phyloP scores from a whole-genome alignment of 345 rosid species.

The Aurinia saxatilis region DNA sequence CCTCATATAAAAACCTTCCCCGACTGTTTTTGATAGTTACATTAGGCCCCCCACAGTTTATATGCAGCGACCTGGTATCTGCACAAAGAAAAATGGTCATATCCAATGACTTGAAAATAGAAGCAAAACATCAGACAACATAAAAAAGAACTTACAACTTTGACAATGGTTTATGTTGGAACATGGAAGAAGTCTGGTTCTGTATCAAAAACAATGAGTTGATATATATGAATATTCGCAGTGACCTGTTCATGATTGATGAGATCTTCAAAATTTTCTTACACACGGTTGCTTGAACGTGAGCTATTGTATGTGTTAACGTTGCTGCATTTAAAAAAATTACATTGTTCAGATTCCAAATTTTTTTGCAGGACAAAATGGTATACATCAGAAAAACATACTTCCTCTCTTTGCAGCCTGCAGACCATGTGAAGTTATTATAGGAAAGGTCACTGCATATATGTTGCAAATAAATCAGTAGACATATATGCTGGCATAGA shows the following conservation, averaged over 20 bases:
- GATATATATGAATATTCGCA: neutral
- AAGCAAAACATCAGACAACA: neutral
- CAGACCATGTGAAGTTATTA: too few species aligned
- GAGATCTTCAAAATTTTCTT: conserved; percentile 6
- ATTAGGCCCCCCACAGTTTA: conserved; percentile 29
- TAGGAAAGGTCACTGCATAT: conserved; percentile 31
- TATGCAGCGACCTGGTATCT: conserved; percentile 25
- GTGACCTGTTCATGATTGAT: neutral
- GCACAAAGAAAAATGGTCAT: neutral
- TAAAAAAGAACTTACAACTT: conserved; percentile 7
- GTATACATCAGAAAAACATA: conserved; percentile 10
- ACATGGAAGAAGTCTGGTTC: conserved; percentile 27
- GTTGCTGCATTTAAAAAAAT: too few species aligned
- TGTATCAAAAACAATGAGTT: conserved; percentile 8
- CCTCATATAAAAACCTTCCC: conserved; percentile 19
- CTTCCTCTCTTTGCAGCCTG: conserved; percentile 23
- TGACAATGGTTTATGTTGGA: conserved; percentile 6
- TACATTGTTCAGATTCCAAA: too few species aligned
- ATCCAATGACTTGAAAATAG: neutral
- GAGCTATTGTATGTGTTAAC: conserved; percentile 26
- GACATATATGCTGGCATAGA: neutral
- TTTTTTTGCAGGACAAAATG: neutral
- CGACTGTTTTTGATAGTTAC: conserved; percentile 18
- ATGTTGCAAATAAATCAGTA: neutral
- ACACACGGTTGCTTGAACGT: conserved; percentile 16